Evolutionary conservation across 2,329 filamentous ascomycete genomes (phyloP).

Genomic region (Neoascochyta sp.): DNA sequence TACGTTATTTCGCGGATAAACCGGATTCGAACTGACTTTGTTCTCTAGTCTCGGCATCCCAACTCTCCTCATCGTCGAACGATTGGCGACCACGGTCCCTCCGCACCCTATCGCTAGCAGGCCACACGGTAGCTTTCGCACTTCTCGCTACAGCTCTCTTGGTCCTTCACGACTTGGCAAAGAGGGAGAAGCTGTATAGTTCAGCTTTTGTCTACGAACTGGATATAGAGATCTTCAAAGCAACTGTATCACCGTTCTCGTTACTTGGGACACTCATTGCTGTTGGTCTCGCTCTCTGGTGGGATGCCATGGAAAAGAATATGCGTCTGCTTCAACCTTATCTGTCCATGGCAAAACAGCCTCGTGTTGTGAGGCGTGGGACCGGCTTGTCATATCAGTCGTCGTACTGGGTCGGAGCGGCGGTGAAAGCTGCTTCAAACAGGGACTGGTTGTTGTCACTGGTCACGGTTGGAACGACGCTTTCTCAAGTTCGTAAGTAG

Average conservation of each 20-base stretch:
- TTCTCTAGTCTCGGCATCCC: no score
- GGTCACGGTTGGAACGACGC: conserved; percentile 4
- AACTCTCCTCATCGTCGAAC: no score
- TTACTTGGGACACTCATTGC: conserved; percentile 15
- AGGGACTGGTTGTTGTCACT: conserved; percentile 2
- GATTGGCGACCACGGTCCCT: conserved; percentile 7
- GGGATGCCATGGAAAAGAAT: conserved; percentile 16
- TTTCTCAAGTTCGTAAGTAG: conserved; percentile 7
- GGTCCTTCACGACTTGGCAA: conserved; percentile 6
- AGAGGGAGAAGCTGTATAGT: conserved; percentile 4
- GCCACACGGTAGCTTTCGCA: conserved; percentile 2
- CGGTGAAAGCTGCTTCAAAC: conserved; percentile 3
- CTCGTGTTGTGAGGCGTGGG: conserved; percentile 6
- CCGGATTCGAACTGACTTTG: no score
- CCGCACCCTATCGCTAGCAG: conserved; percentile 2
- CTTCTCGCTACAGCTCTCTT: conserved; percentile 5
- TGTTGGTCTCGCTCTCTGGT: conserved; percentile 15
- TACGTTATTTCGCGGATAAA: no score
- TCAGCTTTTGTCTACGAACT: conserved; percentile 13
- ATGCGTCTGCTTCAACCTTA: conserved; percentile 18
- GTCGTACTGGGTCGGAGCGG: conserved; percentile 15
- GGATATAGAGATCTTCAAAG: conserved; percentile 3
- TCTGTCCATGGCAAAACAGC: conserved; percentile 13
- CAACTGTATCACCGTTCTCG: conserved; percentile 14
- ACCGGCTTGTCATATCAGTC: conserved; percentile 16